Percentiles rank a stretch among this genome's conserved stretches.
These are phyloP conservation scores for Xylariaceae sp. DNA, from an alignment of 2,329 filamentous ascomycete species.

Conservation along the genomic window DNA sequence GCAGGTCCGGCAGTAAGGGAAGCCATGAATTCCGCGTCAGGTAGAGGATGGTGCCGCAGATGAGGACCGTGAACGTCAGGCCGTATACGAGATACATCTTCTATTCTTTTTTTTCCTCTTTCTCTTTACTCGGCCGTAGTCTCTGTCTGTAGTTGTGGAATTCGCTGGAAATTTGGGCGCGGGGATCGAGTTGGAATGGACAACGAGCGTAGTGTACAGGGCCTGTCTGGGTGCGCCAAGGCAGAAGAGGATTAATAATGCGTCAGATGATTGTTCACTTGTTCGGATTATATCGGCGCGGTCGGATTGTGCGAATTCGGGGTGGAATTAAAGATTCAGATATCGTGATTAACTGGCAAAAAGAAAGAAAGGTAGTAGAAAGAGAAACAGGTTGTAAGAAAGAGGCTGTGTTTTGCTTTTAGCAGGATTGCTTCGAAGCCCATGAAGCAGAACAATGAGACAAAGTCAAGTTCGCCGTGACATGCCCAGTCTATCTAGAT, in stretches of 20 bases:
- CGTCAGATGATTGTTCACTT: neutral
- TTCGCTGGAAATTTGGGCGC: neutral
- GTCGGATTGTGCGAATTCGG: neutral
- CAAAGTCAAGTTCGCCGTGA: neutral
- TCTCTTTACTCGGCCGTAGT: too few relatives aligned
- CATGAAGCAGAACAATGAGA: neutral
- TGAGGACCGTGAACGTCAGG: constrained; percentile 63
- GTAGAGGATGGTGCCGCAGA: constrained; percentile 71
- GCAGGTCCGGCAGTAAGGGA: constrained; percentile 50
- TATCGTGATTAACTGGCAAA: neutral
- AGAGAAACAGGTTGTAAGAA: constrained; percentile 1
- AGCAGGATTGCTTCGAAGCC: constrained; percentile 1
- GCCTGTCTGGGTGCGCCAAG: neutral
- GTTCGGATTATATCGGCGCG: neutral
- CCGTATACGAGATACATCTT: constrained; percentile 68
- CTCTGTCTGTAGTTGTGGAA: neutral
- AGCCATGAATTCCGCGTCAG: constrained; percentile 75
- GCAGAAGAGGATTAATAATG: neutral
- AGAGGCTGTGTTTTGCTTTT: neutral
- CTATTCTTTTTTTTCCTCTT: neutral
- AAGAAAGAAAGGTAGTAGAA: constrained; percentile 2
- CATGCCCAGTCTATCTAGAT: too few relatives aligned
- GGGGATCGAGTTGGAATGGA: constrained; percentile 5
- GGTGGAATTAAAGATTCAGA: neutral
- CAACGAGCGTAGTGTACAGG: neutral